Evolutionary conservation across 1,284 basidiomycete species (phyloP).

Genomic region (Earliella scabrosa): DNA sequence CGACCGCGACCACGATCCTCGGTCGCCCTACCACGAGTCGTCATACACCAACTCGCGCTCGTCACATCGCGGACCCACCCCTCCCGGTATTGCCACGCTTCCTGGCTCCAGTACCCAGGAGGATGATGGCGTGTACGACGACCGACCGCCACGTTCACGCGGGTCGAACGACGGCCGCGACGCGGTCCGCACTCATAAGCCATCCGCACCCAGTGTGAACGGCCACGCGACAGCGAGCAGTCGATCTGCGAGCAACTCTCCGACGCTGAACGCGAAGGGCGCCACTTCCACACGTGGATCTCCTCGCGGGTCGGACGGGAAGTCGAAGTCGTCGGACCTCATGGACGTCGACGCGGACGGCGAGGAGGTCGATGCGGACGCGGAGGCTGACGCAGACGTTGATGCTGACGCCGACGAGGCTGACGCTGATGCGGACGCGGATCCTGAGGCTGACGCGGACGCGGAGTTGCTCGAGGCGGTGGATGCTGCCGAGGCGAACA

Average conservation of each 20-base stretch:
- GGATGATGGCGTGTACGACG: constrained; percentile 24
- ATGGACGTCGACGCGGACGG: constrained; percentile 26
- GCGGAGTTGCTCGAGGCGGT: constrained; percentile 42
- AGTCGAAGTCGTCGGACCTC: constrained; percentile 19
- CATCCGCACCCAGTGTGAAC: constrained; percentile 6
- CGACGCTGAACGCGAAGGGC: constrained; percentile 8
- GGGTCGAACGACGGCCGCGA: constrained; percentile 3
- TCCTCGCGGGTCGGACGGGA: constrained; percentile 26
- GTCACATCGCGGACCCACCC: constrained; percentile 29
- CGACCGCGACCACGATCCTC: constrained; percentile 10
- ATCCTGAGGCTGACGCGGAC: constrained; percentile 34
- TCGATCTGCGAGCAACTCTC: constrained; percentile 24
- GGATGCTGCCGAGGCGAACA: constrained; percentile 41
- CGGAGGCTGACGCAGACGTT: constrained; percentile 1
- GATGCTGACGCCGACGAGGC: constrained; percentile 2
- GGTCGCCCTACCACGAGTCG: background rate
- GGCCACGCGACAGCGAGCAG: constrained; percentile 23
- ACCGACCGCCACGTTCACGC: constrained; percentile 9
- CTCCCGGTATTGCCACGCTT: constrained; percentile 35
- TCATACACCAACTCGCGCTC: constrained; percentile 13
- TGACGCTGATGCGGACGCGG: constrained; percentile 32
- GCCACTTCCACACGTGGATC: constrained; percentile 15
- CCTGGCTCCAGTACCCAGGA: constrained; percentile 30
- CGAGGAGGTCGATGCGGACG: constrained; percentile 31
- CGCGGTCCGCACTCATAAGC: background rate